Conservation (phyloP, 352 stramenopile species). For the Pythium apleroticum region DNA sequence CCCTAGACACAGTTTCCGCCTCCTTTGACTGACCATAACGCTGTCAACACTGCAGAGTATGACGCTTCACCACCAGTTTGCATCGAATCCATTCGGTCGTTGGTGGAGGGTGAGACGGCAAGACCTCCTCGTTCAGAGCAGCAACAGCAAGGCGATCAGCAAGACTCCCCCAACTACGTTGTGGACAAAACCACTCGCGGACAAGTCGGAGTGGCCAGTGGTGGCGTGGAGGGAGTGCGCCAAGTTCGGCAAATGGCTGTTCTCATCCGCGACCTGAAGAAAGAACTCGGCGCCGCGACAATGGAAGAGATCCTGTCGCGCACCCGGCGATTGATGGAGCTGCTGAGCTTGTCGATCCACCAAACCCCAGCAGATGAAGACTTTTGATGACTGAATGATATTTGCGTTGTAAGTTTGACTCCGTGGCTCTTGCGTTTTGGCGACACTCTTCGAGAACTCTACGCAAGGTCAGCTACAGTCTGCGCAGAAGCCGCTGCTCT, state of each 20-base stretch:
- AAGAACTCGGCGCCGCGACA: conserved; percentile 66
- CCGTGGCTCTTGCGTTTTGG: background rate
- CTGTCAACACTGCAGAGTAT: too few species aligned
- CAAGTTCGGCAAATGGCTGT: conserved; percentile 78
- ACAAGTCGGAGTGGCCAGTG: conserved; percentile 14
- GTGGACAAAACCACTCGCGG: conserved; percentile 38
- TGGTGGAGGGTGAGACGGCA: conserved; percentile 15
- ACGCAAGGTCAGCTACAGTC: background rate
- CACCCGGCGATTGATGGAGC: conserved; percentile 78
- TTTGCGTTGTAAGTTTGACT: background rate
- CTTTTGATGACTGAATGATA: conserved; percentile 12
- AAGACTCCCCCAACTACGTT: conserved; percentile 55
- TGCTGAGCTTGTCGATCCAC: conserved; percentile 75
- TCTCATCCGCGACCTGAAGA: conserved; percentile 70
- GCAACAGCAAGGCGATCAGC: background rate
- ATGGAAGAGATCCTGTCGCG: conserved; percentile 78
- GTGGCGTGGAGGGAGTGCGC: conserved; percentile 51
- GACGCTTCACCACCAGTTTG: conserved; percentile 46
- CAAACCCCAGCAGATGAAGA: conserved; percentile 26
- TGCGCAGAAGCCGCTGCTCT: conserved; percentile 10
- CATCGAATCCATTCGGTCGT: conserved; percentile 40
- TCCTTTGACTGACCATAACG: too few species aligned
- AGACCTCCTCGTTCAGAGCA: background rate
- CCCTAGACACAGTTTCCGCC: background rate
- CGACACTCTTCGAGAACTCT: background rate